Percentiles rank a stretch among this genome's conserved stretches.
Conservation (phyloP, 805 yeast species). For the Saccharomycopsis fibuligera region DNA sequence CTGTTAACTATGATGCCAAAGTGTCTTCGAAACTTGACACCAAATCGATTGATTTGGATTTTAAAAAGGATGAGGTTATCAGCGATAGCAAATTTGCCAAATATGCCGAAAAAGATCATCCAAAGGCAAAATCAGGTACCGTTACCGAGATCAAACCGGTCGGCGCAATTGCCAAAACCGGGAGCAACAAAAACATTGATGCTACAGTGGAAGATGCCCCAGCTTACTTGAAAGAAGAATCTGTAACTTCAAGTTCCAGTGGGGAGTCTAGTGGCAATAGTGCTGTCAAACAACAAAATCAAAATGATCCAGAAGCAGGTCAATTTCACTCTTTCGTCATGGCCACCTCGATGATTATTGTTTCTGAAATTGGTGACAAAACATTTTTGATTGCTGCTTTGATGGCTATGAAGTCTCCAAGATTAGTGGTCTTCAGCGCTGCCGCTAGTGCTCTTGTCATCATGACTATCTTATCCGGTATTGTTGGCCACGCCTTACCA, state of each 20-base stretch:
- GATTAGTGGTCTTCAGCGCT: slow-evolving; percentile 78
- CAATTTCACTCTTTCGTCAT: slow-evolving; percentile 55
- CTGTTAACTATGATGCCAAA: not conserved
- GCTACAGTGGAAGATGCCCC: slow-evolving; percentile 8
- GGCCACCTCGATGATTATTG: slow-evolving; percentile 84
- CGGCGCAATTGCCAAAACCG: not conserved
- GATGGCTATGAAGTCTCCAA: slow-evolving; percentile 93
- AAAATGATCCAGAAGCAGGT: too few relatives aligned
- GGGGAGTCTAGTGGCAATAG: not conserved
- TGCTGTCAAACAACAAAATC: not conserved
- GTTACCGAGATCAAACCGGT: slow-evolving; percentile 15
- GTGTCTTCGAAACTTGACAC: slow-evolving; percentile 15
- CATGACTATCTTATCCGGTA: slow-evolving; percentile 88
- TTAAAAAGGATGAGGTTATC: not conserved
- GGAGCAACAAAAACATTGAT: not conserved
- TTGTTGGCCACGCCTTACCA: slow-evolving; percentile 89
- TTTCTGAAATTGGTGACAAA: slow-evolving; percentile 97
- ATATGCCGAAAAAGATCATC: slow-evolving; percentile 3
- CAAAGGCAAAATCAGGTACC: slow-evolving; percentile 8
- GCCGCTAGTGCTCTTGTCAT: slow-evolving; percentile 79
- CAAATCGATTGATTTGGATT: slow-evolving; percentile 9
- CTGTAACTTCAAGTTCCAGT: not conserved
- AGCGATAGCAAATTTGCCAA: not conserved
- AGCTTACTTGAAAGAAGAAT: slow-evolving; percentile 3
- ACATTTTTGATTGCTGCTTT: slow-evolving; percentile 94